Evolutionary conservation across 2,329 filamentous ascomycete genomes (phyloP), one percentile per base, ranked within the genome.

Genomic region (Ophiostoma quercus): DNA sequence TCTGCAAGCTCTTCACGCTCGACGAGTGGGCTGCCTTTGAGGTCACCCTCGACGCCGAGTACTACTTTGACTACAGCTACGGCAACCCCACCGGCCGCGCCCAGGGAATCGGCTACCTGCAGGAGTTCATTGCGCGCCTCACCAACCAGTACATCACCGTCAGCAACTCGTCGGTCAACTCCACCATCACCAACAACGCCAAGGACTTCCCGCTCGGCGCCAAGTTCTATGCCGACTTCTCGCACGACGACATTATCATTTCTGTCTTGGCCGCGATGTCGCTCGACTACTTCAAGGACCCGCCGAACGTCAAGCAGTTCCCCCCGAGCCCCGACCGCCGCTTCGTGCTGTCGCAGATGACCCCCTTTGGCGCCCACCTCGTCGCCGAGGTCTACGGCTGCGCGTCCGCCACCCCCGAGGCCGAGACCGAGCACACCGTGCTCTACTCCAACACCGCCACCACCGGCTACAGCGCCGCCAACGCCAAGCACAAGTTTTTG

Each of bases 1-100:
- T 86, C 76, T 86, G 84, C 76, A 73, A 75, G 25, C 79, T 86
- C 34, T 86, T 87, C 76, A 86, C 84, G 0, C 78, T 99, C 63
- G 80, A 84, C 67, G 84, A 87, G 74, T 87, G 84, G 84, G 76
- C 79, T 25, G 83, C 82, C 22, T 87, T 84, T 74, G 84, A 84
- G 70, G 82, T 82, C 71, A 82, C 81, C 2, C 76, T 85, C 11
- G 85, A 87, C 72, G 80, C 85, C 47, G 81, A 83, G 68, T 87
- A 82, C 78, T 80, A 79, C 76, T 81, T 79, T 71, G 80, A 83
- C 73, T 82, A 81, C 71, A 77, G 76, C 12, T 83, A 76, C 71
- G 83, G 83, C 39, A 82, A 82, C 14, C 83, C 84, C 1, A 84
- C 80, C 0, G 83, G 82, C 34, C 81, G 83, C 25, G 82, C 83